phyloP scores from a whole-genome alignment of 1,284 basidiomycete genomes.

The Mycosarcoma maydis region DNA sequence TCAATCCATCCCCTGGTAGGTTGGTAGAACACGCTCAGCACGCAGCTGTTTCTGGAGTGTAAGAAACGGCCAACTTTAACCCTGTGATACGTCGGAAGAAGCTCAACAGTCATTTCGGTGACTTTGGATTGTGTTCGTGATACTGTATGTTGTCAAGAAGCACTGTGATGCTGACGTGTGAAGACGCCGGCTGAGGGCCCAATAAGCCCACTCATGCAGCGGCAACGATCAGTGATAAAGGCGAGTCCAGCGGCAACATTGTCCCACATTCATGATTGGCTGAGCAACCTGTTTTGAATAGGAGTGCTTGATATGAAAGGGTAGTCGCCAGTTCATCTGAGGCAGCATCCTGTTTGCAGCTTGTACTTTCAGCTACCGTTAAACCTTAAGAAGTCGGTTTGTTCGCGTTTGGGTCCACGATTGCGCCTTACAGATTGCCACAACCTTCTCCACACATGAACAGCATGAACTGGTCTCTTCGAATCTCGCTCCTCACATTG shows the following conservation, averaged over 20 bases:
- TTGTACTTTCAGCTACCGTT: neutral
- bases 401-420: neutral
- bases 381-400: neutral
- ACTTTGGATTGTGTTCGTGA: no score
- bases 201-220: no score
- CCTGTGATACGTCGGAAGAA: no score
- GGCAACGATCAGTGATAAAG: no score
- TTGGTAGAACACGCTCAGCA: conserved; percentile 58
- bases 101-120: neutral
- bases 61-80: no score
- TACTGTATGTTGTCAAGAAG: no score
- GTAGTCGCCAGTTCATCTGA: no score
- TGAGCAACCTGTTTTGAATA: neutral
- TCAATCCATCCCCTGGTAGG: conserved; percentile 70
- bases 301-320: neutral
- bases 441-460: neutral
- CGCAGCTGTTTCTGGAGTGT: neutral
- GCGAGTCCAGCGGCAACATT: no score
- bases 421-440: neutral
- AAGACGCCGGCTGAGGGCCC: no score
- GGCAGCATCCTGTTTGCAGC: no score
- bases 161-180: no score
- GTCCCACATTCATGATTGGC: no score
- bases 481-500: neutral
- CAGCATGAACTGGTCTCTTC: neutral